Conservation (phyloP, 2,329 filamentous ascomycete genomes). For the Calonectria naviculata region DNA sequence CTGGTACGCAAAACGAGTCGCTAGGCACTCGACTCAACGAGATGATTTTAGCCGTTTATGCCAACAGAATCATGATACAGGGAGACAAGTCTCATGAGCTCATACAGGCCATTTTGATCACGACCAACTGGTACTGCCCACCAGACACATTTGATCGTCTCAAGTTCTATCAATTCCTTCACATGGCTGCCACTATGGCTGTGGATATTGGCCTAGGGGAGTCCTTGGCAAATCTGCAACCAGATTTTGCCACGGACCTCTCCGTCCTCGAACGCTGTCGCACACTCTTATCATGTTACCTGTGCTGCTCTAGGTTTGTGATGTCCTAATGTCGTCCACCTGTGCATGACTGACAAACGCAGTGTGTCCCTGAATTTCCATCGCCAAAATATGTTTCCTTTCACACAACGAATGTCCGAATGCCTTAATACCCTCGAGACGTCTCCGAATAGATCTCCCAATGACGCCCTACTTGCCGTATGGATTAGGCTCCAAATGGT, state of each 20-base stretch:
- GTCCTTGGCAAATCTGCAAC: neutral
- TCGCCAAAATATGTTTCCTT: slow-evolving; percentile 6
- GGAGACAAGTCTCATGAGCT: slow-evolving; percentile 1
- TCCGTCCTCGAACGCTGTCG: neutral
- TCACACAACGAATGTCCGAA: neutral
- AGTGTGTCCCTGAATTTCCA: neutral
- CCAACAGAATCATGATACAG: neutral
- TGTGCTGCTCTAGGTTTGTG: neutral
- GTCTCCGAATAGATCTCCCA: neutral
- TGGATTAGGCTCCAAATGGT: neutral
- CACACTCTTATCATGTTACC: neutral
- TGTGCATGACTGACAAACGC: neutral
- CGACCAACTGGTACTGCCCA: slow-evolving; percentile 3
- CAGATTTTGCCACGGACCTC: neutral
- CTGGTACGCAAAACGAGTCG: neutral
- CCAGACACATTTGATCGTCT: neutral
- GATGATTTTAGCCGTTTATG: neutral
- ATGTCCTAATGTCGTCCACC: too few species aligned
- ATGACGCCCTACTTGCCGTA: neutral
- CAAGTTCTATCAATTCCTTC: slow-evolving; percentile 1
- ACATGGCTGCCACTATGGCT: neutral
- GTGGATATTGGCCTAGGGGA: neutral
- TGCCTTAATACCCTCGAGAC: neutral
- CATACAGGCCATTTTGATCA: neutral
- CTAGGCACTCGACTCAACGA: neutral